Percentiles rank a stretch among this genome's conserved stretches.
Evolutionary conservation across 2,329 filamentous ascomycete species (phyloP).

Genomic region (Pseudogymnoascus sp.): DNA sequence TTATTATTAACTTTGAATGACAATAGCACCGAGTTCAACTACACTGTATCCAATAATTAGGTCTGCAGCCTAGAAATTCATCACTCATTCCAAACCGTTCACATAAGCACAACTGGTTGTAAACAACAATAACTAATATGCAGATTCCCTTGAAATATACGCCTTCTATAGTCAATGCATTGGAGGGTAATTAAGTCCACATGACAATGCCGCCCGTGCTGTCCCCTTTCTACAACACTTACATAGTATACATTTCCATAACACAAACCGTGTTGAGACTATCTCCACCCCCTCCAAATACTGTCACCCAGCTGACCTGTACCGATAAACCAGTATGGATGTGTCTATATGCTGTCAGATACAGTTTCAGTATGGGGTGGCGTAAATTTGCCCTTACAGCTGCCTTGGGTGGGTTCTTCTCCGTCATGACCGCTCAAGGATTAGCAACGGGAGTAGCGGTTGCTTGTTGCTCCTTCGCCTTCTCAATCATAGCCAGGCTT

Average conservation of each 20-base stretch:
- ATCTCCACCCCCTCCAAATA: not conserved
- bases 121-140: constrained; percentile 4
- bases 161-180: constrained; percentile 8
- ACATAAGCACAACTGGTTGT: not conserved
- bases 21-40: not conserved
- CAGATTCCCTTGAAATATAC: not conserved
- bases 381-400: constrained; percentile 9
- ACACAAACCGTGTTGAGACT: not conserved
- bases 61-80: not conserved
- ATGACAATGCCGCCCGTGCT: not conserved
- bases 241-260: constrained; percentile 6
- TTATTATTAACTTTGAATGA: not conserved
- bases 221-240: constrained; percentile 3
- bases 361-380: not conserved
- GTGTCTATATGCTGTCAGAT: not conserved
- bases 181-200: not conserved
- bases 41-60: not conserved
- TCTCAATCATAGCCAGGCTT: constrained; percentile 53
- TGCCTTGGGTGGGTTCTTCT: not conserved
- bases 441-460: not conserved
- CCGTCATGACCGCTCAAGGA: not conserved
- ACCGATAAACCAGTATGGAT: not conserved
- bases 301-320: not conserved
- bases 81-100: not conserved
- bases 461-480: constrained; percentile 33